Percentiles rank a stretch among this genome's conserved stretches.
Conservation (phyloP, 2,329 filamentous ascomycete species). For the Arachnomyces sp. region DNA sequence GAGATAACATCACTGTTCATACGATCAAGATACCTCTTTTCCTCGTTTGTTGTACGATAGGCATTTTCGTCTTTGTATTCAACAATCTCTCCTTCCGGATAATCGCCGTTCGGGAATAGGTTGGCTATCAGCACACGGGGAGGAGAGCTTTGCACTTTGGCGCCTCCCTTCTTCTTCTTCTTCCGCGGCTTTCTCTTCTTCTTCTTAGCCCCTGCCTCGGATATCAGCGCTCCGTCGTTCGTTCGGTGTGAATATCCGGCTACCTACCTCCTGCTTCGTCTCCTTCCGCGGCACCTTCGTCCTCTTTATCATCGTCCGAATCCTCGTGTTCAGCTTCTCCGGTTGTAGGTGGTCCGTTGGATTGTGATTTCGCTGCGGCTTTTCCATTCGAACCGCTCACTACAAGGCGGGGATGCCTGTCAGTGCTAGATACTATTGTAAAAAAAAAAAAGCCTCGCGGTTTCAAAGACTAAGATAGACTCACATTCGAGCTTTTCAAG, state of each 20-base stretch:
- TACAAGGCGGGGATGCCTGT: conserved; percentile 15
- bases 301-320: conserved; percentile 49
- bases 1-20: conserved; percentile 70
- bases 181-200: conserved; percentile 78
- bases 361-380: conserved; percentile 25
- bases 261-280: conserved; percentile 29
- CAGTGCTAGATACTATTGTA: neutral
- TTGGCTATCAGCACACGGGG: conserved; percentile 66
- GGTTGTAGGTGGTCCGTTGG: conserved; percentile 29
- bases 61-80: conserved; percentile 72
- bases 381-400: conserved; percentile 33
- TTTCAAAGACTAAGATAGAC: conserved; percentile 8
- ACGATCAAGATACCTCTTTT: conserved; percentile 75
- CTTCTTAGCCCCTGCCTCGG: conserved; percentile 50
- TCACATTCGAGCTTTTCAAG: conserved; percentile 34
- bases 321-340: conserved; percentile 47
- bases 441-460: neutral
- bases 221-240: conserved; percentile 1
- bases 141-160: conserved; percentile 67
- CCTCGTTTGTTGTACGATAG: conserved; percentile 73
- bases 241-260: neutral
- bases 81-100: conserved; percentile 69
- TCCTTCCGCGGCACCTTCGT: conserved; percentile 33
- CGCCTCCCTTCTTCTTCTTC: conserved; percentile 56
- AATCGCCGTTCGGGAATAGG: conserved; percentile 64